Percentiles rank a stretch among this genome's conserved stretches.
These are phyloP conservation scores for Gorgonomyces haynaldii DNA, from an alignment of 192 early-diverging fungal species.

Conservation along the genomic window DNA sequence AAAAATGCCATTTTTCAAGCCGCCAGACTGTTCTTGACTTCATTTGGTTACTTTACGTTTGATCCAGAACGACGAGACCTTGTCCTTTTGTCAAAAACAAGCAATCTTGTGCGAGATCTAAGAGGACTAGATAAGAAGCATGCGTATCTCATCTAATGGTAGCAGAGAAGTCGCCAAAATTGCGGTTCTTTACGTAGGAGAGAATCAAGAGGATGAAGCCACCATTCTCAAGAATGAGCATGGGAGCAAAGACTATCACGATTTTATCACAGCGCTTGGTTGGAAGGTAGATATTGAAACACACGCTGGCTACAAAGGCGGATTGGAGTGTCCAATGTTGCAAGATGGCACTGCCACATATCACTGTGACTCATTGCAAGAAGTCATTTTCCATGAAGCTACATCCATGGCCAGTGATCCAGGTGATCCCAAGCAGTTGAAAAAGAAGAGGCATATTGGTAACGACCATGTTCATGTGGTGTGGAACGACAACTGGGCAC, in stretches of 20 bases:
- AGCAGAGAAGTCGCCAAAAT: slow-evolving; percentile 84
- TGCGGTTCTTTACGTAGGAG: slow-evolving; percentile 82
- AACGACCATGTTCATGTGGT: slow-evolving; percentile 98
- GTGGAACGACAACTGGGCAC: slow-evolving; percentile 88
- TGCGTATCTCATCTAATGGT: slow-evolving; percentile 34
- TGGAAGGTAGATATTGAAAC: slow-evolving; percentile 79
- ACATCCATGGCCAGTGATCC: slow-evolving; percentile 75
- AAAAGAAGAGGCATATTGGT: slow-evolving; percentile 98
- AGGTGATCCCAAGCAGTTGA: slow-evolving; percentile 72
- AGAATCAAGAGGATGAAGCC: slow-evolving; percentile 80
- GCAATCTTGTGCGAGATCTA: slow-evolving; percentile 57
- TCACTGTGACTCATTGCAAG: slow-evolving; percentile 69
- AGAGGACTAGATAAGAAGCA: slow-evolving; percentile 68
- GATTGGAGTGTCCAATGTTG: slow-evolving; percentile 65
- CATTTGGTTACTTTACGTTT: slow-evolving; percentile 62
- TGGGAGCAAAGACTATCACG: slow-evolving; percentile 64
- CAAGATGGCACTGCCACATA: slow-evolving; percentile 71
- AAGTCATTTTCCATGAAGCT: slow-evolving; percentile 88
- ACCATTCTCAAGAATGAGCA: slow-evolving; percentile 67
- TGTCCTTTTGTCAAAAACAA: slow-evolving; percentile 52
- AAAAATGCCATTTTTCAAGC: slow-evolving; percentile 36
- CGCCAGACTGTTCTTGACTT: slow-evolving; percentile 60
- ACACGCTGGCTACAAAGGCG: slow-evolving; percentile 78
- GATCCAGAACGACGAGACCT: slow-evolving; percentile 62
- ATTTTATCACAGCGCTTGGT: slow-evolving; percentile 81